phyloP scores from a whole-genome alignment of 768 basidiomycete genomes.

The Kondoa malvinella region DNA sequence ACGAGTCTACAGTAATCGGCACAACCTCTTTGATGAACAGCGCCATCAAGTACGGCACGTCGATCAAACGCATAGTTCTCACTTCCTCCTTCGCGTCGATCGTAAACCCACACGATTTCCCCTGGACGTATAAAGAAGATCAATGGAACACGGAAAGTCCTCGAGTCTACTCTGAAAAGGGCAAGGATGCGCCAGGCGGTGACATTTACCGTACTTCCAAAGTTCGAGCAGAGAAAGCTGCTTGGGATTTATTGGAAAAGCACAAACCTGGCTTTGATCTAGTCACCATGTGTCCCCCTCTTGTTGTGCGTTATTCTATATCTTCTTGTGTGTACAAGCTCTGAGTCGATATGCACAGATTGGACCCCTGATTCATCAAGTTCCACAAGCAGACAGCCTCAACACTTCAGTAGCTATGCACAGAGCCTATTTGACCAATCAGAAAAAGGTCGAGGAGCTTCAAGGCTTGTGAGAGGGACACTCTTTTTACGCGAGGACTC shows the following conservation, averaged over 20 bases:
- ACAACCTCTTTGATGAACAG: slow-evolving; percentile 49
- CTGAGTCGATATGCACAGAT: neutral
- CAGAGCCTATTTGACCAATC: neutral
- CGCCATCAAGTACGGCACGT: slow-evolving; percentile 25
- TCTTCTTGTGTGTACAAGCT: neutral
- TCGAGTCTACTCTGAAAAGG: slow-evolving; percentile 38
- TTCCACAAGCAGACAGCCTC: slow-evolving; percentile 30
- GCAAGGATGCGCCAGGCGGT: slow-evolving; percentile 33
- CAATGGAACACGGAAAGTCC: slow-evolving; percentile 48
- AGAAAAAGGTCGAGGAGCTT: neutral
- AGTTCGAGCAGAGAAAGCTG: slow-evolving; percentile 47
- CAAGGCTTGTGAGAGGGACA: slow-evolving; percentile 2
- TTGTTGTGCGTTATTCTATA: slow-evolving; percentile 28
- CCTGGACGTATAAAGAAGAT: slow-evolving; percentile 28
- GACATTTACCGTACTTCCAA: slow-evolving; percentile 45
- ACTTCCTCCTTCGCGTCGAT: slow-evolving; percentile 48
- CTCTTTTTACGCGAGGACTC: neutral
- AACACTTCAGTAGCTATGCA: slow-evolving; percentile 29
- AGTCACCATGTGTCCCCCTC: slow-evolving; percentile 43
- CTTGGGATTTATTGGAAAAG: slow-evolving; percentile 39
- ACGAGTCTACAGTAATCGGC: slow-evolving; percentile 54
- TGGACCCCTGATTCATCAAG: slow-evolving; percentile 34
- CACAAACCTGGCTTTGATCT: slow-evolving; percentile 39
- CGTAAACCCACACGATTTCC: slow-evolving; percentile 23
- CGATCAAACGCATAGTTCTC: slow-evolving; percentile 51